These are phyloP conservation scores for Neophaeococcomyces mojaviensis DNA, from an alignment of 2,329 filamentous ascomycete genomes.

Conservation along the genomic window DNA sequence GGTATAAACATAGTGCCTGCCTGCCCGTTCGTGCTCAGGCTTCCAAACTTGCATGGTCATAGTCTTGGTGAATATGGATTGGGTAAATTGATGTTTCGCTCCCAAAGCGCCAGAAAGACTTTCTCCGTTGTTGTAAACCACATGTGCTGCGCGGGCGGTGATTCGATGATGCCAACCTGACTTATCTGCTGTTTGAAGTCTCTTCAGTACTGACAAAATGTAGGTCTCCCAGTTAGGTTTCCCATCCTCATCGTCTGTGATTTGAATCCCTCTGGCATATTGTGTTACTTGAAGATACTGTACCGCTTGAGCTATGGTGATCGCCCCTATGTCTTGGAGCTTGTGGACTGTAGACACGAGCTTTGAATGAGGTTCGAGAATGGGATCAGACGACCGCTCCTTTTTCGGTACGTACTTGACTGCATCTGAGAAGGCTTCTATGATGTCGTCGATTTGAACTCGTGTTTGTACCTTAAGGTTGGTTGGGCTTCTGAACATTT, in stretches of 20 bases:
- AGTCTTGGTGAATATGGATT: constrained; percentile 85
- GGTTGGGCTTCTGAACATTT: constrained; percentile 49
- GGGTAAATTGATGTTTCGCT: constrained; percentile 70
- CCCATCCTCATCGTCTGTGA: constrained; percentile 43
- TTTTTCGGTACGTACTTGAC: constrained; percentile 55
- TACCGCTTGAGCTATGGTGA: constrained; percentile 41
- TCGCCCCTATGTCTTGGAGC: constrained; percentile 51
- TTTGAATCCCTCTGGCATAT: constrained; percentile 47
- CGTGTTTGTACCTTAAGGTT: constrained; percentile 32
- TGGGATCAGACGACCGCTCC: constrained; percentile 60
- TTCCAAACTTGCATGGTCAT: constrained; percentile 95
- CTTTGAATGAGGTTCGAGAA: constrained; percentile 89
- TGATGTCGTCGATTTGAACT: constrained; percentile 40
- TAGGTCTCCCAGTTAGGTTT: constrained; percentile 52
- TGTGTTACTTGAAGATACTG: constrained; percentile 46
- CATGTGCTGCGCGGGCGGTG: constrained; percentile 58
- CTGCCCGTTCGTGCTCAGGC: constrained; percentile 75
- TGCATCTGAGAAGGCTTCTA: constrained; percentile 52
- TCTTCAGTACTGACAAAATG: constrained; percentile 52
- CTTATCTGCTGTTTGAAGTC: constrained; percentile 66
- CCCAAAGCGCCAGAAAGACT: constrained; percentile 47
- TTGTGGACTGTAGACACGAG: constrained; percentile 77
- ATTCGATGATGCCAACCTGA: constrained; percentile 94
- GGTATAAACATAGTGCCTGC: constrained; percentile 87
- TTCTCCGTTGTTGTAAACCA: constrained; percentile 51